phyloP scores from a whole-genome alignment of 208 protist genomes.

The Leishmania arabica region DNA sequence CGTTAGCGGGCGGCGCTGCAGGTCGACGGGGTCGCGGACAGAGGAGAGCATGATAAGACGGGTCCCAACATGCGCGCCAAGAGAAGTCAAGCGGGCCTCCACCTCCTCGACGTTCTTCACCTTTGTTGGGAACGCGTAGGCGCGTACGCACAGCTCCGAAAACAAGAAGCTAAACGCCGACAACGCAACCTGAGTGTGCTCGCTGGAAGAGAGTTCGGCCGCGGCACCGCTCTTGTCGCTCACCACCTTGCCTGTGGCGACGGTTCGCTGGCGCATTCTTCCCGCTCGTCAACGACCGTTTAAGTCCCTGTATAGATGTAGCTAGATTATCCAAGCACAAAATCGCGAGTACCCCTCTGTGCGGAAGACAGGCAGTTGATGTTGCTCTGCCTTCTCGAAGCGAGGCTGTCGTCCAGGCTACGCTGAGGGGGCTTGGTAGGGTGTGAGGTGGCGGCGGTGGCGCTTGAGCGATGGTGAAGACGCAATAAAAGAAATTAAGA shows the following conservation, averaged over 20 bases:
- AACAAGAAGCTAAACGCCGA: slow-evolving; percentile 88
- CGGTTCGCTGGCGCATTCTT: slow-evolving; percentile 14
- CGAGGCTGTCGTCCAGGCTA: neutral
- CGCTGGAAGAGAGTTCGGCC: slow-evolving; percentile 26
- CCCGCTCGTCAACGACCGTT: neutral
- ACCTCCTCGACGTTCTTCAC: slow-evolving; percentile 79
- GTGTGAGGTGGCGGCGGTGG: too few species aligned
- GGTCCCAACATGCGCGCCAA: slow-evolving; percentile 70
- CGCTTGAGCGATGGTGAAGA: neutral
- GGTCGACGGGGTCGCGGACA: slow-evolving; percentile 51
- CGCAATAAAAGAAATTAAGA: neutral
- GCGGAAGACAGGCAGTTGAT: neutral
- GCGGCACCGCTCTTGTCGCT: slow-evolving; percentile 22
- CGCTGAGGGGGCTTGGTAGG: neutral
- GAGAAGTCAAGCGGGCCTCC: slow-evolving; percentile 68
- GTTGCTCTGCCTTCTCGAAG: neutral
- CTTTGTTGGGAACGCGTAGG: slow-evolving; percentile 75
- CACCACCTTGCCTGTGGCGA: slow-evolving; percentile 31
- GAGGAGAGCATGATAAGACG: slow-evolving; percentile 73
- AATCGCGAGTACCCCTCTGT: neutral
- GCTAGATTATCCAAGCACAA: neutral
- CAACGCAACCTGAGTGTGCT: slow-evolving; percentile 66
- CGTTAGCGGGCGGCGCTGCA: slow-evolving; percentile 62
- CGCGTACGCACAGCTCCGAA: slow-evolving; percentile 79
- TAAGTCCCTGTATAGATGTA: neutral